Evolutionary conservation across 257 asterid genomes (phyloP), one percentile per base, ranked within the genome.

Genomic region (Salvia splendens): DNA sequence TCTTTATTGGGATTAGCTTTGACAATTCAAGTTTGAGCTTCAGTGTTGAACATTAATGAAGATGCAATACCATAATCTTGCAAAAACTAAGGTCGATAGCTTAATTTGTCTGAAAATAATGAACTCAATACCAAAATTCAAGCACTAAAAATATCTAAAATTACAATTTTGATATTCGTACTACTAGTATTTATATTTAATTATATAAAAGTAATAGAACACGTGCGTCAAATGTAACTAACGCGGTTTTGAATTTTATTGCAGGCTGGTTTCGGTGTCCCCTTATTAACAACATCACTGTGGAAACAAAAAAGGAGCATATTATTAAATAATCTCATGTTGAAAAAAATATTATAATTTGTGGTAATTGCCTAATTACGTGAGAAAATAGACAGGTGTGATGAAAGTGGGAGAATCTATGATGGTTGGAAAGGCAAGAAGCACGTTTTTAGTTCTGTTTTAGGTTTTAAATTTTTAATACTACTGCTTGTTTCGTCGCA

Each of bases 221-320:
- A 55, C 7, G 20, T 55, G 61, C 61, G 61, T 28, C 40, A 55
- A 56, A 60, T 60, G 6, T 61, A 61, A 38, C 1, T 40, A 40
- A 70, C 35, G 42, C 24, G n/a, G 8, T 61, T 62, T 71, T 52
- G 32, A 61, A 71, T 64, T 12, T 72, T 14, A 14, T 65, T 66
- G 73, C 73, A 73, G 78, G 78, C 32, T 73, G 53, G 49, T 20
- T 32, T 9, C 36, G 54, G 47, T 65, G 56, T 58, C 68, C 62
- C 77, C 77, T 2, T 65, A 65, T 24, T 24, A 24, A 14, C 8
- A 24, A 14, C 8, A 53, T 5, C 51, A 36, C 32, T n/a, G 38
- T 24, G 15, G 15, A 5, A 62, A 20, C 28, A 54, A 28, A 2
- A 54, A 28, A 38, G 30, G 35, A 12, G 52, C 20, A 17, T 17